phyloP scores from a whole-genome alignment of 768 basidiomycete genomes.

The Neoboletus brunneissimus region DNA sequence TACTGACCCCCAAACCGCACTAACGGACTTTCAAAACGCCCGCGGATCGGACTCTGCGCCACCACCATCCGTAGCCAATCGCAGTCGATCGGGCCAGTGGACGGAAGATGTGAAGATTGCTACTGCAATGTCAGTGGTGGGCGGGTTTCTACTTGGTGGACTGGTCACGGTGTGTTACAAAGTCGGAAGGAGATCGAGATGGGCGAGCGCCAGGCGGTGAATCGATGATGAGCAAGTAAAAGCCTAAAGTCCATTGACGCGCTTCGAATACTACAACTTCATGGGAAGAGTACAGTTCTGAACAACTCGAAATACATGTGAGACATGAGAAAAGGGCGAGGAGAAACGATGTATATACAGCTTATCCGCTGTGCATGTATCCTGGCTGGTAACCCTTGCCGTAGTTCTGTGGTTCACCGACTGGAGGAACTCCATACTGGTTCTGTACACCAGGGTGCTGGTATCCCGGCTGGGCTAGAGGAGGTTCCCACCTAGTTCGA shows the following conservation, averaged over 20 bases:
- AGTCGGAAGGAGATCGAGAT: constrained; percentile 5
- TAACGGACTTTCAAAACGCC: constrained; percentile 38
- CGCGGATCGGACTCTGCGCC: constrained; percentile 44
- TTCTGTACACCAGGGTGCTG: constrained; percentile 34
- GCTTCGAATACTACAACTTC: not conserved
- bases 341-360: not conserved
- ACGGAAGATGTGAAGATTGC: constrained; percentile 16
- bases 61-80: constrained; percentile 12
- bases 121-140: constrained; percentile 25
- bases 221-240: constrained; percentile 1
- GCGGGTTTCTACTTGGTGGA: constrained; percentile 39
- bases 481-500: constrained; percentile 35
- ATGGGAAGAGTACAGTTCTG: not conserved
- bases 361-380: constrained; percentile 21
- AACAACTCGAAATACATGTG: not conserved
- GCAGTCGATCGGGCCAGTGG: constrained; percentile 12
- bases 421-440: constrained; percentile 9
- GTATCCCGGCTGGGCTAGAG: constrained; percentile 34
- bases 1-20: constrained; percentile 39
- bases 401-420: constrained; percentile 5
- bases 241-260: not conserved
- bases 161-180: constrained; percentile 23
- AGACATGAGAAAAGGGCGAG: not conserved
- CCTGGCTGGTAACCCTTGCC: constrained; percentile 30
- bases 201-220: not conserved